Percentiles rank a stretch among this genome's conserved stretches.
phyloP scores from a whole-genome alignment of 129 eudicot species.

The Ambrosia artemisiifolia region DNA sequence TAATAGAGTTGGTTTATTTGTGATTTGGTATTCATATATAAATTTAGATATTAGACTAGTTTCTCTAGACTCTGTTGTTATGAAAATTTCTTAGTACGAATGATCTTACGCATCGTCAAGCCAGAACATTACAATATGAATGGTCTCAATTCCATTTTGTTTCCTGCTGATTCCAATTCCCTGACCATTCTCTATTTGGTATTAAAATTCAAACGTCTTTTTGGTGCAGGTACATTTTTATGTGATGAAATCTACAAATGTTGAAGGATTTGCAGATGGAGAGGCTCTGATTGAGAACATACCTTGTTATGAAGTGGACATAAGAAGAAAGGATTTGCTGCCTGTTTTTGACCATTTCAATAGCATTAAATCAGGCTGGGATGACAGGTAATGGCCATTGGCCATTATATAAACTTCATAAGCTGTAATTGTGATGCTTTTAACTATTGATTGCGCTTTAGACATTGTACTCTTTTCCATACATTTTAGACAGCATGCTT shows the following conservation, averaged over 20 bases:
- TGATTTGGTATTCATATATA: not conserved
- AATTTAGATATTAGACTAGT: not conserved
- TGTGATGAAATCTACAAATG: constrained; percentile 29
- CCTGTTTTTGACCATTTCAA: constrained; percentile 53
- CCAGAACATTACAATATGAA: not conserved
- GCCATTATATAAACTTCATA: not conserved
- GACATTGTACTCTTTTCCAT: not conserved
- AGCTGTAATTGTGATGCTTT: not conserved
- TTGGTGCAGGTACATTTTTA: constrained; percentile 34
- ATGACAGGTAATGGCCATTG: constrained; percentile 45
- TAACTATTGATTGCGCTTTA: not conserved
- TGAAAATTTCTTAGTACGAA: not conserved
- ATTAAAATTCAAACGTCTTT: not conserved
- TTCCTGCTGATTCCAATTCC: not conserved
- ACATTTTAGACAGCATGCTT: not conserved
- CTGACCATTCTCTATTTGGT: constrained; percentile 4
- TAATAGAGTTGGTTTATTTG: not conserved
- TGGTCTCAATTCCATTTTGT: not conserved
- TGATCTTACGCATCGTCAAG: not conserved
- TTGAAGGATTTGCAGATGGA: constrained; percentile 30
- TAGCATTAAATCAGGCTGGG: constrained; percentile 48
- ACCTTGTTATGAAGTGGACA: constrained; percentile 39
- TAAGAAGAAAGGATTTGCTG: constrained; percentile 46
- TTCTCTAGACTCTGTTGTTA: not conserved
- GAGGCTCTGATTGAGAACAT: constrained; percentile 45